Base-by-base conservation (phyloP, 2,329 filamentous ascomycete species). In the Exophiala aquamarina region DNA sequence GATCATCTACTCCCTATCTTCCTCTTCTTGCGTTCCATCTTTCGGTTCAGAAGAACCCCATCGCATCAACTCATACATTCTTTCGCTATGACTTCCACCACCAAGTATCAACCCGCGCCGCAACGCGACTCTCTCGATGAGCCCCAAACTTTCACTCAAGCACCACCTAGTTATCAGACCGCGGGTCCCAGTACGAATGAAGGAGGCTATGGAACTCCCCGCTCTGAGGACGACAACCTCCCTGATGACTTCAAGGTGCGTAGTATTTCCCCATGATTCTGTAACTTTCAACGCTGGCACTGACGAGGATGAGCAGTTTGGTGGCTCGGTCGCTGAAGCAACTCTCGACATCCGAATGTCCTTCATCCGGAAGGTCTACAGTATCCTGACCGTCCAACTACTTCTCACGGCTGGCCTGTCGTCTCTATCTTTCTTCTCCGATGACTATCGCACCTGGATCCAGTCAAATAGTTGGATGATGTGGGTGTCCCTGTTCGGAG, bases 311-410 rank as follows among this genome's bases (percentile, higher is more conserved):
- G 7, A 14, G 49, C 63, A 89, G 87, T 97, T 95, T 65, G 93
- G 92, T 60, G 91, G 90, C 53, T 89, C 86, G 14, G 91, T 97
- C 50, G 86, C 91, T 58, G 93, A 97, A 74, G 92, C 89, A 37
- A 95, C 91, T 15, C 77, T 97, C 64, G 90, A 95, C 63, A 95
- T 98, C 66, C 87, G 92, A 60, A 95, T 96, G 83, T 88, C 93
- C 70, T 98, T 96, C 70, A 79, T 95, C 61, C 86, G 91, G 70
- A 97, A 97, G 77, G 93, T 98, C 65, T 98, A 98, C 73, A 86
- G 90, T 49, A 98, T 98, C 70, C 78, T 98, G 72, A 95, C 93
- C n/a, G 83, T 89, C 41, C 93, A 98, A 69, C 83, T 98, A 44
- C 75, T 97, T 63, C 82, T 86, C 48, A 98, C 93, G 6, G 86